These are phyloP conservation scores for Deinandra increscens DNA, from an alignment of 129 eudicot species.

Conservation along the genomic window DNA sequence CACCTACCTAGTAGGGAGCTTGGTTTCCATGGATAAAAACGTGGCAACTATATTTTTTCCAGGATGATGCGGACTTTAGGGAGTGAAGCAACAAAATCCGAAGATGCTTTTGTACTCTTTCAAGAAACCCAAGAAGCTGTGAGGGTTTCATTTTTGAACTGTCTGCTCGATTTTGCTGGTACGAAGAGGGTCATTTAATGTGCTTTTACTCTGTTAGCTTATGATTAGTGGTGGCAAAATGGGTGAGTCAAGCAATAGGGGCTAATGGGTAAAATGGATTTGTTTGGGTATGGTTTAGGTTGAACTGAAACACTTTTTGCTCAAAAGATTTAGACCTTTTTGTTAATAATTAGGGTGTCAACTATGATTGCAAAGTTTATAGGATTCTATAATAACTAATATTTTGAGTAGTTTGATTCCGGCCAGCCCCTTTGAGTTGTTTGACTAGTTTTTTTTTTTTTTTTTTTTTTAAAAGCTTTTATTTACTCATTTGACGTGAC, in stretches of 20 bases:
- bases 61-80: slow-evolving; percentile 81
- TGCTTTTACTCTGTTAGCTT: slow-evolving; percentile 17
- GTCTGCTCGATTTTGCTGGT: slow-evolving; percentile 93
- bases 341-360: background rate
- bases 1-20: background rate
- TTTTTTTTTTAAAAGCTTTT: background rate
- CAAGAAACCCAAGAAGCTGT: slow-evolving; percentile 94
- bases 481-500: background rate
- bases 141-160: slow-evolving; percentile 82
- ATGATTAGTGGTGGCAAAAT: background rate
- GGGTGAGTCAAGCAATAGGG: background rate
- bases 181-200: slow-evolving; percentile 26
- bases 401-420: background rate
- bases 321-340: background rate
- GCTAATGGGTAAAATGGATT: background rate
- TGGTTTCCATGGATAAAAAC: background rate
- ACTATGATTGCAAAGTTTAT: background rate
- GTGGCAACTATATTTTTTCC: slow-evolving; percentile 18
- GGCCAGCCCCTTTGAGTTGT: background rate
- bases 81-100: slow-evolving; percentile 74
- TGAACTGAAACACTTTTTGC: background rate
- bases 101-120: slow-evolving; percentile 67
- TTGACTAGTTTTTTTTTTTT: background rate
- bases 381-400: background rate
- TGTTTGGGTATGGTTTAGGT: background rate